Evolutionary conservation across 2,329 filamentous ascomycete species (phyloP).

Genomic region (Fusarium coffeatum): DNA sequence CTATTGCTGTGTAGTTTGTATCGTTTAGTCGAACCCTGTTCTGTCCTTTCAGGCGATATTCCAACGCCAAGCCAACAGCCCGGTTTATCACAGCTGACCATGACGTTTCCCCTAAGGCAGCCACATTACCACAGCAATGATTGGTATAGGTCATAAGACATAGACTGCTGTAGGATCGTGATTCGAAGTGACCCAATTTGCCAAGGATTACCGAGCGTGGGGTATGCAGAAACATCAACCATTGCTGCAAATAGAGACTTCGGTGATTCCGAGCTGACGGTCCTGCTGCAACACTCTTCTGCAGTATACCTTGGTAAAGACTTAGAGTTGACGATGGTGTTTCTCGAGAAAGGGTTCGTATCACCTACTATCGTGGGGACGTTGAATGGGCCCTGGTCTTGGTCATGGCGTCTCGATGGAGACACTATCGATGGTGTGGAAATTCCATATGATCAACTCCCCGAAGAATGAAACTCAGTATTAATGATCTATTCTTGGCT

Average conservation of each 20-base stretch:
- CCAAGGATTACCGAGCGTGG: slow-evolving; percentile 13
- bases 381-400: background rate
- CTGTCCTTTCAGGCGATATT: background rate
- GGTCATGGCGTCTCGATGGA: slow-evolving; percentile 6
- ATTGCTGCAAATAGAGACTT: background rate
- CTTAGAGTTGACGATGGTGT: background rate
- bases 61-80: slow-evolving; percentile 11
- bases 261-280: slow-evolving; percentile 30
- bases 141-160: background rate
- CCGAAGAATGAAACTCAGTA: slow-evolving; percentile 15
- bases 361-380: background rate
- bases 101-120: slow-evolving; percentile 24
- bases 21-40: background rate
- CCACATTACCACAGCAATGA: slow-evolving; percentile 13
- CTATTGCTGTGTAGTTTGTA: background rate
- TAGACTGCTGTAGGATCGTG: background rate
- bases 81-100: background rate
- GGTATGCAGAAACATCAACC: background rate
- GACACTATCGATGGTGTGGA: slow-evolving; percentile 11
- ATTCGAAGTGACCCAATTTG: background rate
- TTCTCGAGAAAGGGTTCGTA: background rate
- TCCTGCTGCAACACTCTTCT: background rate
- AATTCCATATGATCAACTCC: slow-evolving; percentile 28
- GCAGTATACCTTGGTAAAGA: background rate
- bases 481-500: background rate